Percentiles rank a stretch among this genome's conserved stretches.
Conservation (phyloP, 2,329 filamentous ascomycete species). For the Zarea fungicola region DNA sequence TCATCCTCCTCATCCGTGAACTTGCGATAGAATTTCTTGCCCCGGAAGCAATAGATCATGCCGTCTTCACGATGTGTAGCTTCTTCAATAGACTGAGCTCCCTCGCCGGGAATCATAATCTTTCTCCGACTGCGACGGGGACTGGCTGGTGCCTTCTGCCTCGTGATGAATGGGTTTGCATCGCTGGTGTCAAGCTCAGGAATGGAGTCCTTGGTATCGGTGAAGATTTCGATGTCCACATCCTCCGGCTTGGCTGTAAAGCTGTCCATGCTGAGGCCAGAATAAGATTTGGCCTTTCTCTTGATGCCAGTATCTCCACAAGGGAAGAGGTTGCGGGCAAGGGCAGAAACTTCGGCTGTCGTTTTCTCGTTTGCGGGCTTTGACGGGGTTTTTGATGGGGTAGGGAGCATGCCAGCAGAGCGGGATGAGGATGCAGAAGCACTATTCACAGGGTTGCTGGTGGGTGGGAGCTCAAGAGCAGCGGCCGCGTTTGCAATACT, state of each 20-base stretch:
- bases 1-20: conserved; percentile 44
- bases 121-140: conserved; percentile 52
- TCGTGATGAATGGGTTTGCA: conserved; percentile 67
- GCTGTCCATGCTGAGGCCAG: conserved; percentile 50
- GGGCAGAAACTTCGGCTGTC: conserved; percentile 44
- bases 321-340: conserved; percentile 60
- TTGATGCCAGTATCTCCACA: conserved; percentile 54
- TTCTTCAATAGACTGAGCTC: conserved; percentile 55
- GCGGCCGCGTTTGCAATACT: conserved; percentile 38
- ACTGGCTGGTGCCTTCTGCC: conserved; percentile 29
- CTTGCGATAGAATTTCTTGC: conserved; percentile 72
- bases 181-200: conserved; percentile 60
- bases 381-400: conserved; percentile 71
- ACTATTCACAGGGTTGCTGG: conserved; percentile 22
- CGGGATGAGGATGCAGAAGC: conserved; percentile 22
- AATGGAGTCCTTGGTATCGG: conserved; percentile 72
- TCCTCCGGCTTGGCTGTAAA: conserved; percentile 53
- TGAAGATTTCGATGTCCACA: conserved; percentile 65
- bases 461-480: conserved; percentile 26
- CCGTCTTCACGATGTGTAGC: conserved; percentile 63
- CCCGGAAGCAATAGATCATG: conserved; percentile 72
- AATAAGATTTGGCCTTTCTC: conserved; percentile 49
- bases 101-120: conserved; percentile 52
- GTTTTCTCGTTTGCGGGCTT: conserved; percentile 53
- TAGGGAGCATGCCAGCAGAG: conserved; percentile 58